A percentile compares a stretch with the other conserved stretches of the same genome.
Conservation (phyloP, 1,284 basidiomycete species). For the Phellopilus nigrolimitatus region DNA sequence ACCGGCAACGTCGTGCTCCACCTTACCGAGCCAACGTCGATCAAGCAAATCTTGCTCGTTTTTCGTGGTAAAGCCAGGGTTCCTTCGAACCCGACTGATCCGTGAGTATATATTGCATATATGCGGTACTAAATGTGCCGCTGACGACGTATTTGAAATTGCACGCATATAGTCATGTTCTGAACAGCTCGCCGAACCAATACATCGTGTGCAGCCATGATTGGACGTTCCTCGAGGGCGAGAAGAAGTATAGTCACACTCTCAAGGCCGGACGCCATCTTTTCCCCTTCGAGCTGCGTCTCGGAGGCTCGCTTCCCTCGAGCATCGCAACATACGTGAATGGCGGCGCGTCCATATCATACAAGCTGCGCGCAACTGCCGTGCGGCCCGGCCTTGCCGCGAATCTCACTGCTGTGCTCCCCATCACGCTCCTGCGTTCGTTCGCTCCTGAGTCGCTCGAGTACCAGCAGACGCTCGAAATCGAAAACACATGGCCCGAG, state of each 20-base stretch:
- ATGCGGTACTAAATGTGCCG: not conserved
- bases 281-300: slow-evolving; percentile 83
- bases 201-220: slow-evolving; percentile 77
- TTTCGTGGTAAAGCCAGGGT: slow-evolving; percentile 81
- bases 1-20: slow-evolving; percentile 75
- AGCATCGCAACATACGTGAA: slow-evolving; percentile 55
- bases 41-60: slow-evolving; percentile 82
- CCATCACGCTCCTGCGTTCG: slow-evolving; percentile 68
- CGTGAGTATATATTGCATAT: slow-evolving; percentile 46
- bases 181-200: slow-evolving; percentile 42
- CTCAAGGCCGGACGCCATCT: slow-evolving; percentile 85
- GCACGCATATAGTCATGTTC: slow-evolving; percentile 25
- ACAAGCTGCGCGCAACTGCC: slow-evolving; percentile 84
- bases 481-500: slow-evolving; percentile 94
- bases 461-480: slow-evolving; percentile 91
- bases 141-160: too few species aligned
- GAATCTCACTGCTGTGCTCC: slow-evolving; percentile 61
- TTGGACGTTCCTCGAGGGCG: slow-evolving; percentile 84
- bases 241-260: slow-evolving; percentile 74
- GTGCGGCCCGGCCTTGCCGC: slow-evolving; percentile 69
- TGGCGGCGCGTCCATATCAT: slow-evolving; percentile 66
- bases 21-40: slow-evolving; percentile 74
- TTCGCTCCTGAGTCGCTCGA: slow-evolving; percentile 82
- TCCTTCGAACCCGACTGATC: slow-evolving; percentile 55
- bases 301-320: slow-evolving; percentile 81